Base-by-base conservation (phyloP, 2,329 filamentous ascomycete species). In the Rutstroemia sp. region DNA sequence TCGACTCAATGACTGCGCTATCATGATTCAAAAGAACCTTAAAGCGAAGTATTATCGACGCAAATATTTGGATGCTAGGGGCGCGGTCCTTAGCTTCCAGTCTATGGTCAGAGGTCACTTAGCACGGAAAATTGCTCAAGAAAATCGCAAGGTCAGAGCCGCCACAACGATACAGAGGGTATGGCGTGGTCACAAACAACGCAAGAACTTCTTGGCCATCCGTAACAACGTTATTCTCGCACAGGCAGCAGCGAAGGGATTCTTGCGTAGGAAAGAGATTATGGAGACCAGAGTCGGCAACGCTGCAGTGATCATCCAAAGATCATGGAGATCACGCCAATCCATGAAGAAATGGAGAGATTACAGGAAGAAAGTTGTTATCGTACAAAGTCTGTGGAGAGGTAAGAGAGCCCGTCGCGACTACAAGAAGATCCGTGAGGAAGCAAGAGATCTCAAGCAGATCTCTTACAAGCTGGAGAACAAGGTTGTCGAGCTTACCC, bases 381-480 rank as follows among this genome's bases (percentile, higher is more conserved):
- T 96, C 63, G 84, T 96, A 46, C 94, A 99, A 74, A 96, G 86
- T 72, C 73, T 97, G 69, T 97, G 90, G 90, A 86, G 94, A 71
- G 92, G 92, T 70, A 92, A 83, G 72, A 70, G 73, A 61, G 92
- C 94, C 55, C 84, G 94, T 63, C 83, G 80, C 63, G 85, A 83
- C 49, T 99, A 99, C 79, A 97, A 96, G 82, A 84, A 78, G 65
- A 76, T 95, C 60, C 89, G 94, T 64, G 92, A 96, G 73, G 94
- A 99, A 74, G 94, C 94, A 63, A 88, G 94, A 69, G 95, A 99
- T 76, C 82, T 99, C 71, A 97, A 97, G 79, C 92, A 97, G 73
- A 99, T 99, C 65, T 97, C 94, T 2, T 99, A 99, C 79, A 97
- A 96, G 78, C 78, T 99, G 66, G 94, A 99, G 73, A 97, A 99